A percentile compares a stretch with the other conserved stretches of the same genome.
Evolutionary conservation across 202 grass and related monocot genomes (phyloP).

Genomic region (Schoenoplectus triqueter): DNA sequence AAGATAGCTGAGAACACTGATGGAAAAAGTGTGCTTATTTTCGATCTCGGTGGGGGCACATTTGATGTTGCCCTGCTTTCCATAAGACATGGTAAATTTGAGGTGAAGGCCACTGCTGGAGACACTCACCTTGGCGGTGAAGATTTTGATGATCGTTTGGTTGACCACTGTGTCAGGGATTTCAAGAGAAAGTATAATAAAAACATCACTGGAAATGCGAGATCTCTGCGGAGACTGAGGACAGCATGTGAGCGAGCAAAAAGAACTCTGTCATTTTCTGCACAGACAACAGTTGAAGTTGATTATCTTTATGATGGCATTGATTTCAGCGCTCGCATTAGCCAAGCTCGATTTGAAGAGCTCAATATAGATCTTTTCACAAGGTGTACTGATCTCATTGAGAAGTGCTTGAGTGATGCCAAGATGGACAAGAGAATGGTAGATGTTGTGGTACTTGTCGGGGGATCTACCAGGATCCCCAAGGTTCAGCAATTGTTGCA

Average conservation of each 20-base stretch:
- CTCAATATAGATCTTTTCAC: constrained; percentile 92
- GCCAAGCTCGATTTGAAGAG: constrained; percentile 83
- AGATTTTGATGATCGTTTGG: constrained; percentile 95
- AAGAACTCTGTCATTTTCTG: constrained; percentile 52
- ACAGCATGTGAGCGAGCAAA: constrained; percentile 92
- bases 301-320: constrained; percentile 81
- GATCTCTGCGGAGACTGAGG: constrained; percentile 86
- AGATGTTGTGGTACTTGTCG: constrained; percentile 82
- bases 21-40: constrained; percentile 94
- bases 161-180: constrained; percentile 89
- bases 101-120: constrained; percentile 83
- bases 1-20: constrained; percentile 56
- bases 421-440: constrained; percentile 79
- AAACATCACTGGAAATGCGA: constrained; percentile 80
- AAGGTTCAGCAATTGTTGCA: constrained; percentile 86
- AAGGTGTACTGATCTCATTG: constrained; percentile 79
- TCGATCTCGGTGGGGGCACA: constrained; percentile 90
- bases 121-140: constrained; percentile 95
- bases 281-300: constrained; percentile 62
- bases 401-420: constrained; percentile 87
- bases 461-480: constrained; percentile 91
- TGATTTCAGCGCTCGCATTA: constrained; percentile 82
- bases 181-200: constrained; percentile 91
- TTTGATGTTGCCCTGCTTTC: constrained; percentile 88
- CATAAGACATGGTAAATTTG: constrained; percentile 91